phyloP scores from a whole-genome alignment of 2,329 filamentous ascomycete species.

The Tolypocladium cylindrosporum region DNA sequence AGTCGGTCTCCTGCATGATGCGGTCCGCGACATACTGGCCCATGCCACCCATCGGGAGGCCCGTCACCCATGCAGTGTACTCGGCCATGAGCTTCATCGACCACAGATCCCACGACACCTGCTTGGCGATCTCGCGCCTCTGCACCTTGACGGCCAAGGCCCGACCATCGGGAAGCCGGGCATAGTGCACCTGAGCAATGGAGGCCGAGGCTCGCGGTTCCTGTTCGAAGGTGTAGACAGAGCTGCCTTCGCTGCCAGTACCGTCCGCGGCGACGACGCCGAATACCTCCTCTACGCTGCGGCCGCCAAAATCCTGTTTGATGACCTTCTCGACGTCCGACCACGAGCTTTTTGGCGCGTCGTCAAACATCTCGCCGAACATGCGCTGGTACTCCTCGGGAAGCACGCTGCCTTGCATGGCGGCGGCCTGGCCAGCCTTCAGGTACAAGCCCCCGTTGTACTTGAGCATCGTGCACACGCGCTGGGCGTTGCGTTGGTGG shows the following conservation, averaged over 20 bases:
- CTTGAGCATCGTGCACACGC: slow-evolving; percentile 52
- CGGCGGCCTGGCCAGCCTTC: slow-evolving; percentile 63
- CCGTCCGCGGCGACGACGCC: slow-evolving; percentile 14
- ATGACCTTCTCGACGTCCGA: slow-evolving; percentile 53
- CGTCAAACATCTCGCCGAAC: slow-evolving; percentile 61
- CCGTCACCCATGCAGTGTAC: slow-evolving; percentile 29
- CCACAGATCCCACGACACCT: slow-evolving; percentile 60
- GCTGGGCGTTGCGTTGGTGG: slow-evolving; percentile 50
- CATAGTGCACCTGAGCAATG: slow-evolving; percentile 63
- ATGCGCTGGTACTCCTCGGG: slow-evolving; percentile 59
- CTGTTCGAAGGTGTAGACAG: background rate
- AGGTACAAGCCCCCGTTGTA: slow-evolving; percentile 59
- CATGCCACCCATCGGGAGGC: slow-evolving; percentile 54
- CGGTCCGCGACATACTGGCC: slow-evolving; percentile 58
- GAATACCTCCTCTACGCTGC: slow-evolving; percentile 53
- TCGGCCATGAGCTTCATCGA: slow-evolving; percentile 44
- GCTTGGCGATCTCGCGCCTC: slow-evolving; percentile 55
- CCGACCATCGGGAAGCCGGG: slow-evolving; percentile 47
- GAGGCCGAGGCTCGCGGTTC: slow-evolving; percentile 43
- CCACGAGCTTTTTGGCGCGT: slow-evolving; percentile 60
- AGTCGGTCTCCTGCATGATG: slow-evolving; percentile 56
- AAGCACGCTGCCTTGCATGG: slow-evolving; percentile 59
- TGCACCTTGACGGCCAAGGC: slow-evolving; percentile 60
- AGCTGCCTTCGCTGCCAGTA: background rate
- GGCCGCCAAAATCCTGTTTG: slow-evolving; percentile 44